Evolutionary conservation across 2,329 filamentous ascomycete genomes (phyloP).

Genomic region (Xylariaceae sp.): DNA sequence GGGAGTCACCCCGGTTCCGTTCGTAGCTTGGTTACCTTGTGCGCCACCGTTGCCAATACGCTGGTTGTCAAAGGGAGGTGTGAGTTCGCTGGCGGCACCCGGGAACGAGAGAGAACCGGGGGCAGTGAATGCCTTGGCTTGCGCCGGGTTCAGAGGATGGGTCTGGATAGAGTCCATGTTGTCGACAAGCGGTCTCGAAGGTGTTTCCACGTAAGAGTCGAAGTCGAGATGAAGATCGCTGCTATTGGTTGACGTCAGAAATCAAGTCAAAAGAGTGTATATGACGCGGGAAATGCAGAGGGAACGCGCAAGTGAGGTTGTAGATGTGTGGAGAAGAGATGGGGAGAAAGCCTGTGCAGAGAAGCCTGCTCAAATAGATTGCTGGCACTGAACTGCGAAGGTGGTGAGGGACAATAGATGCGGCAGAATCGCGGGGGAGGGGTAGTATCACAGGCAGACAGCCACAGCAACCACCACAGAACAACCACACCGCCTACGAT

Average conservation of each 20-base stretch:
- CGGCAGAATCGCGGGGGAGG: background rate
- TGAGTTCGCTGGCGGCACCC: constrained; percentile 81
- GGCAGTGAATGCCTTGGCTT: constrained; percentile 95
- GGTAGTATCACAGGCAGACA: background rate
- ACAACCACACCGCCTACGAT: constrained; percentile 2
- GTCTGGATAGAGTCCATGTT: constrained; percentile 50
- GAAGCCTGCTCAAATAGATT: no score
- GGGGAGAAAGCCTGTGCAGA: no score
- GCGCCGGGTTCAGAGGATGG: constrained; percentile 87
- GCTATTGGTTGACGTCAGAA: constrained; percentile 14
- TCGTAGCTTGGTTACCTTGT: constrained; percentile 64
- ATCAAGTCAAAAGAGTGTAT: background rate
- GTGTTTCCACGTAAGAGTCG: constrained; percentile 23
- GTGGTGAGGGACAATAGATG: background rate
- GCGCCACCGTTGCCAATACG: constrained; percentile 56
- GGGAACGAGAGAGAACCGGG: constrained; percentile 93
- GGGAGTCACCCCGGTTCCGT: constrained; percentile 83
- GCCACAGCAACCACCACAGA: background rate
- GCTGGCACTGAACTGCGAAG: no score
- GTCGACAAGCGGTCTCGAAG: constrained; percentile 20
- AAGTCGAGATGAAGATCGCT: constrained; percentile 1
- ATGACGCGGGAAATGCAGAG: background rate
- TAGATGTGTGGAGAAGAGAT: no score
- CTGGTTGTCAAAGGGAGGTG: constrained; percentile 71
- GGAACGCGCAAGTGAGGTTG: no score